Conservation (phyloP, 129 eudicot species). For the Calendula officinalis region DNA sequence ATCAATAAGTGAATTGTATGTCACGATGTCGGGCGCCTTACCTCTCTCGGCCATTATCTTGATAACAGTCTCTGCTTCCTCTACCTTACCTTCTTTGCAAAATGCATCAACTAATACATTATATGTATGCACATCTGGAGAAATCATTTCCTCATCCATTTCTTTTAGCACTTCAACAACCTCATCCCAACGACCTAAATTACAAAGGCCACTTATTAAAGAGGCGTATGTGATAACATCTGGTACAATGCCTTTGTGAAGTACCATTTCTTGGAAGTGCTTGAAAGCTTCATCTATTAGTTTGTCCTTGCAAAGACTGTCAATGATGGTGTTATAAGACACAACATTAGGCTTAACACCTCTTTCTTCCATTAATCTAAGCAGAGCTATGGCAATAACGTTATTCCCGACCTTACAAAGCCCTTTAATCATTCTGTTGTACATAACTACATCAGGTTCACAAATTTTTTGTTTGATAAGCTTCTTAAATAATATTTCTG, state of each 20-base stretch:
- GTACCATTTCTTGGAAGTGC: slow-evolving; percentile 1
- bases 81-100: slow-evolving; percentile 10
- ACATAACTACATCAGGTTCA: slow-evolving; percentile 2
- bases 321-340: slow-evolving; percentile 9
- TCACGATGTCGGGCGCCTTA: not conserved
- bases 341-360: slow-evolving; percentile 8
- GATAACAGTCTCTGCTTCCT: not conserved
- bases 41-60: slow-evolving; percentile 2
- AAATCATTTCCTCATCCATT: slow-evolving; percentile 16
- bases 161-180: slow-evolving; percentile 16
- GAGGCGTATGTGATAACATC: not conserved
- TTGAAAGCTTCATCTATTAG: slow-evolving; percentile 20
- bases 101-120: slow-evolving; percentile 8
- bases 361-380: slow-evolving; percentile 10
- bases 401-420: slow-evolving; percentile 15
- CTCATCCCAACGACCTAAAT: slow-evolving; percentile 21
- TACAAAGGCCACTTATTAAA: slow-evolving; percentile 24
- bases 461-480: slow-evolving; percentile 1
- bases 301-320: slow-evolving; percentile 20
- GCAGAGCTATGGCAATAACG: slow-evolving; percentile 3
- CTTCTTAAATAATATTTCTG: slow-evolving; percentile 9
- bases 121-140: not conserved
- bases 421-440: slow-evolving; percentile 14
- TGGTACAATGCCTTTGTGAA: not conserved
- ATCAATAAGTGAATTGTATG: not conserved